A percentile compares a stretch with the other conserved stretches of the same genome.
Evolutionary conservation across 1,284 basidiomycete species (phyloP).

Genomic region (Mycena citricolor): DNA sequence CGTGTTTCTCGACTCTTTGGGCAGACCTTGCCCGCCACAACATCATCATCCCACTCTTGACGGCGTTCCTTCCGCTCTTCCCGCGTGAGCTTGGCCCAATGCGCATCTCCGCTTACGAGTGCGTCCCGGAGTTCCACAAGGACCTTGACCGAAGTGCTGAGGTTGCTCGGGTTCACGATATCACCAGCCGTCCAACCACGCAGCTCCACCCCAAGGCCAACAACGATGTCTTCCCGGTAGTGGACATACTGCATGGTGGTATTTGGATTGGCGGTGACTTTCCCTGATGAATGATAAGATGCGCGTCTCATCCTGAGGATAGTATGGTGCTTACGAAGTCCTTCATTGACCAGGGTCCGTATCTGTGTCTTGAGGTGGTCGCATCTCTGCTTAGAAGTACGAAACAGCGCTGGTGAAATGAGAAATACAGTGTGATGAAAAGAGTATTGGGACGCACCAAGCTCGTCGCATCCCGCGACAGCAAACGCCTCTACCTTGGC

Average conservation of each 20-base stretch:
- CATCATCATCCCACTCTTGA: conserved; percentile 4
- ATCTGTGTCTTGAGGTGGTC: conserved; percentile 7
- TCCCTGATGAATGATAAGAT: neutral
- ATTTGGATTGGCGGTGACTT: neutral
- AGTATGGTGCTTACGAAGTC: no score
- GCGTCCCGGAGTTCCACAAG: conserved; percentile 1
- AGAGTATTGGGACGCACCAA: conserved; percentile 6
- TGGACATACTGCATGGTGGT: neutral
- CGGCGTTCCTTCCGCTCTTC: neutral
- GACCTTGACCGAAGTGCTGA: neutral
- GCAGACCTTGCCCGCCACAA: neutral
- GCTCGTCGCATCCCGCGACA: conserved; percentile 13
- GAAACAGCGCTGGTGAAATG: neutral
- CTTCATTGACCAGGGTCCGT: neutral
- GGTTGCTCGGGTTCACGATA: conserved; percentile 7
- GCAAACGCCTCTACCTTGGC: conserved; percentile 12
- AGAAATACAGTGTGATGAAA: neutral
- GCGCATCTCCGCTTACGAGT: neutral
- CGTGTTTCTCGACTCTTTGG: conserved; percentile 2
- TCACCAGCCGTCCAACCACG: conserved; percentile 6
- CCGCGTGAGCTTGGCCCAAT: neutral
- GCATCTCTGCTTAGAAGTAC: conserved; percentile 1
- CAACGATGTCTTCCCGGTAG: conserved; percentile 9
- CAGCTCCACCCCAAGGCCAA: conserved; percentile 1
- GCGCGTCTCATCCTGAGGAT: no score